Conservation (phyloP, 83 land plant species). For the Isoetes engelmannii region DNA sequence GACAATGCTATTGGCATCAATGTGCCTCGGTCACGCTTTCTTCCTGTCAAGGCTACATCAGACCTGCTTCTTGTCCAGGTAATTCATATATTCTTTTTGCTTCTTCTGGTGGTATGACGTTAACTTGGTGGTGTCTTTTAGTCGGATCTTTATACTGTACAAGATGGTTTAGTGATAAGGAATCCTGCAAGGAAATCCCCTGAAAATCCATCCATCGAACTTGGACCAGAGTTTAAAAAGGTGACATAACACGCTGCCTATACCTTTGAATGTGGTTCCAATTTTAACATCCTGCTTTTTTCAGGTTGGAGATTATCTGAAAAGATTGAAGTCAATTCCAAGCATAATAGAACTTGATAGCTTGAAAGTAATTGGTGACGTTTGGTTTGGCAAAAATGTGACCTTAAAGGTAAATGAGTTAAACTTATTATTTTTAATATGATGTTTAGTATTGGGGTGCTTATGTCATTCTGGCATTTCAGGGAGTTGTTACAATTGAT, state of each 20-base stretch:
- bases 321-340: slow-evolving; percentile 86
- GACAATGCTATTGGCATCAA: slow-evolving; percentile 89
- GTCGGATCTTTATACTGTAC: slow-evolving; percentile 92
- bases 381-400: slow-evolving; percentile 71
- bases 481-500: slow-evolving; percentile 68
- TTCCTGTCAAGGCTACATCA: slow-evolving; percentile 94
- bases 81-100: background rate
- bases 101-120: background rate
- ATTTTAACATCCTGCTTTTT: slow-evolving; percentile 4
- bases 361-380: slow-evolving; percentile 86
- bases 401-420: slow-evolving; percentile 54
- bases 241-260: slow-evolving; percentile 24
- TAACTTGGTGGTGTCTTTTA: slow-evolving; percentile 22
- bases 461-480: slow-evolving; percentile 8
- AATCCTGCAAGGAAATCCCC: slow-evolving; percentile 66
- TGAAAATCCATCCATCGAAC: slow-evolving; percentile 75
- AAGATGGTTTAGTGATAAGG: slow-evolving; percentile 70
- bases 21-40: slow-evolving; percentile 87
- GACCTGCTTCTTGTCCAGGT: slow-evolving; percentile 96
- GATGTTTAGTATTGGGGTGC: background rate
- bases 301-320: slow-evolving; percentile 75
- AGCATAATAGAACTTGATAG: slow-evolving; percentile 84
- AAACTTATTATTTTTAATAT: background rate
- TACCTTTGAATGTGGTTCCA: background rate
- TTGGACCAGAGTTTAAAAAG: slow-evolving; percentile 94